Percentiles rank a stretch among this genome's conserved stretches.
Evolutionary conservation across 2,329 filamentous ascomycete species (phyloP).

Genomic region (Venturia asperata): DNA sequence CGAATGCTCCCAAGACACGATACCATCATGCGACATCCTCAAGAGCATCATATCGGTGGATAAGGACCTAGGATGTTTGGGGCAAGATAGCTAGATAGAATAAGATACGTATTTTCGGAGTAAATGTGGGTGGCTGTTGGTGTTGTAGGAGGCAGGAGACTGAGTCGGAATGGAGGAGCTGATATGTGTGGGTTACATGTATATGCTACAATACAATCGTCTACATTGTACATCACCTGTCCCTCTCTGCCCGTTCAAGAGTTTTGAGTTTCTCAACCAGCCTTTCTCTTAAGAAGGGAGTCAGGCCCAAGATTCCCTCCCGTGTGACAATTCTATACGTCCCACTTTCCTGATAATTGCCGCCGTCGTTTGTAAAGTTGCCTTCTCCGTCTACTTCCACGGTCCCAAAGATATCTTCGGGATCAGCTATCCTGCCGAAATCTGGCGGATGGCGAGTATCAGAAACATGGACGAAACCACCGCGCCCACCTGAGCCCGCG

Average conservation of each 20-base stretch:
- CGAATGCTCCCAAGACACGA: too few relatives aligned
- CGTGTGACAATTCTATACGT: slow-evolving; percentile 56
- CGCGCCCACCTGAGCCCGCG: slow-evolving; percentile 49
- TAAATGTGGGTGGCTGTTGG: too few relatives aligned
- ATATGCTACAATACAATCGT: too few relatives aligned
- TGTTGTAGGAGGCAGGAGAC: too few relatives aligned
- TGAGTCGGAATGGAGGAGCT: too few relatives aligned
- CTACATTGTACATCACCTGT: too few relatives aligned
- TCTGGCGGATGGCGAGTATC: slow-evolving; percentile 55
- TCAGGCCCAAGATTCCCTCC: slow-evolving; percentile 50
- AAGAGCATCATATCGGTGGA: too few relatives aligned
- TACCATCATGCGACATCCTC: too few relatives aligned
- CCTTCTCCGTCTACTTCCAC: slow-evolving; percentile 54
- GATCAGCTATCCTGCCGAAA: slow-evolving; percentile 57
- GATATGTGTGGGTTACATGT: too few relatives aligned
- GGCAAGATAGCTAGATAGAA: too few relatives aligned
- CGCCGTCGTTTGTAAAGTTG: slow-evolving; percentile 44
- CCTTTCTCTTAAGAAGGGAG: slow-evolving; percentile 43
- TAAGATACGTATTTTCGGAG: too few relatives aligned
- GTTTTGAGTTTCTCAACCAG: slow-evolving; percentile 39
- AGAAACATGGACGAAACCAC: slow-evolving; percentile 58
- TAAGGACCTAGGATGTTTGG: too few relatives aligned
- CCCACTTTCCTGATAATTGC: slow-evolving; percentile 52
- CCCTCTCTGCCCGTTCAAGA: slow-evolving; percentile 22
- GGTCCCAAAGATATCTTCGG: slow-evolving; percentile 60